Base-by-base conservation (phyloP, 169 alveolate species). In the Plasmodium inui region DNA sequence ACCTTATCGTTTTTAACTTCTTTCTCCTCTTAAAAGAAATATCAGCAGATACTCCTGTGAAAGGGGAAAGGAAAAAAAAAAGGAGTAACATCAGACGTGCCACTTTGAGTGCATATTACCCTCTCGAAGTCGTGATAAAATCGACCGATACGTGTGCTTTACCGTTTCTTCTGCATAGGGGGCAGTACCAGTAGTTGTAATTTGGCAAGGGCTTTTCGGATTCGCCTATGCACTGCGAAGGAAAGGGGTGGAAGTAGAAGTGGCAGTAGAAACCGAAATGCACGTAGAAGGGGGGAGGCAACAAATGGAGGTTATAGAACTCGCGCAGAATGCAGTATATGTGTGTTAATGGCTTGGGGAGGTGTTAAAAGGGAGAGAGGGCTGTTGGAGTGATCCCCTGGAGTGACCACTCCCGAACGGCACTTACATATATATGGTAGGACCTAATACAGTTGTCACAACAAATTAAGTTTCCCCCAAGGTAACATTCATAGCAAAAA, bases 401-500 rank as follows among this genome's bases (percentile, higher is more conserved):
- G n/a, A 55, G n/a, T 55, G 22, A 55, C 4, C n/a, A n/a, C 76
- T 39, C 32, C n/a, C 32, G 7, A 46, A 80, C 19, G 53, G 34
- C 10, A 26, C 86, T 80, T 84, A 84, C 92, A 72, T 90, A 95
- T 41, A 92, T 72, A 71, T 95, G 97, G 90, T 92, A 95, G 44
- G 97, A 86, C 84, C 95, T 90, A 32, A 92, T 57, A 71, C 97
- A 95, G 12, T 96, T 95, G 30, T 95, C 97, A 82, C 97, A 95
- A 70, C 97, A 95, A 55, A 95, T 85, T 73, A 95, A 88, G 71
- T 95, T 96, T 5, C 97, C 97, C 39, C 97, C 97, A 17, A 95
- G 96, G n/a, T 94, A 90, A 22, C 97, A 95, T 41, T 89, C 92
- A 84, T 84, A 84, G 46, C 92, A 84, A 30, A 84, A 84, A 71